phyloP scores from a whole-genome alignment of 2,329 filamentous ascomycete genomes.

The Microsporum ferrugineum region DNA sequence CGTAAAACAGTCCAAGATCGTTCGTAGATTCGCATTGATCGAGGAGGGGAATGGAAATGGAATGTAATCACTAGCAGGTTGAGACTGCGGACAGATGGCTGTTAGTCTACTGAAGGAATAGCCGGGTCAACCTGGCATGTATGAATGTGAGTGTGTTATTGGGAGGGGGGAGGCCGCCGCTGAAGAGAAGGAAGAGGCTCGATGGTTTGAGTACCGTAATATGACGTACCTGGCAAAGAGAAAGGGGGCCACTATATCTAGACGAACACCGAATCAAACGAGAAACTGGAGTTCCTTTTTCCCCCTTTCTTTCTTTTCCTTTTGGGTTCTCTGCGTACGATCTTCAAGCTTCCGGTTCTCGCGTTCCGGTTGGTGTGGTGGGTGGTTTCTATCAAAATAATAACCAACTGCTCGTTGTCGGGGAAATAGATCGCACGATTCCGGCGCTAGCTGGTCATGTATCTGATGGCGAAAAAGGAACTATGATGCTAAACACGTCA shows the following conservation, averaged over 20 bases:
- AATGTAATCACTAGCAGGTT: too few relatives aligned
- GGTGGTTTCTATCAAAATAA: not conserved
- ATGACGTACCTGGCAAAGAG: not conserved
- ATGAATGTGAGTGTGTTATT: not conserved
- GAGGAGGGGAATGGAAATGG: not conserved
- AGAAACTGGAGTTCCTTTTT: not conserved
- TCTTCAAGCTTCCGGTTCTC: not conserved
- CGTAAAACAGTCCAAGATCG: not conserved
- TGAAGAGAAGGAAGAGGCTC: not conserved
- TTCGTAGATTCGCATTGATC: not conserved
- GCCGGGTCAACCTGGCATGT: not conserved
- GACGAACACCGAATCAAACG: not conserved
- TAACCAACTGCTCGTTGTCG: not conserved
- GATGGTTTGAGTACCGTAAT: not conserved
- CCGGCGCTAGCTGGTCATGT: not conserved
- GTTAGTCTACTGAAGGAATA: not conserved
- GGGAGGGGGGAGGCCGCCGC: not conserved
- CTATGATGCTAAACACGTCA: not conserved
- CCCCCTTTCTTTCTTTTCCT: not conserved
- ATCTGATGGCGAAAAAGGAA: not conserved
- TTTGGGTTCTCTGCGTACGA: not conserved
- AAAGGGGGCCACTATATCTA: not conserved
- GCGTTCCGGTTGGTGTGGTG: not conserved
- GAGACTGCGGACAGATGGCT: too few relatives aligned
- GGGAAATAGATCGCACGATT: slow-evolving; percentile 3